A percentile compares a stretch with the other conserved stretches of the same genome.
phyloP scores from a whole-genome alignment of 768 basidiomycete species.

The Peribolospora baueri region DNA sequence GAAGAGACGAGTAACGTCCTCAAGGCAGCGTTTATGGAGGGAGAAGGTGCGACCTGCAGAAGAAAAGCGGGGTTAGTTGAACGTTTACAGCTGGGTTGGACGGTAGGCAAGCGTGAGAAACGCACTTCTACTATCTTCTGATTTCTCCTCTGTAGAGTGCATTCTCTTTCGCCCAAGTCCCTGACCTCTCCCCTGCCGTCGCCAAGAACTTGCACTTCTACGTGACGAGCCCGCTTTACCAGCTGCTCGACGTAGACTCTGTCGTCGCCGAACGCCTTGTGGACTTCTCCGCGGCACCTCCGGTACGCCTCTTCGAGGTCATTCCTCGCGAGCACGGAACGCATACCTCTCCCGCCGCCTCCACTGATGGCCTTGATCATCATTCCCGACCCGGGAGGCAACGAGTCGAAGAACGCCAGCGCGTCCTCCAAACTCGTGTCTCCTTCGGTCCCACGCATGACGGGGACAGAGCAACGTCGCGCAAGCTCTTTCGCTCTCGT shows the following conservation, averaged over 20 bases:
- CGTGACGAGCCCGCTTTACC: slow-evolving; percentile 5
- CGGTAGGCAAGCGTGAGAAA: too few species aligned
- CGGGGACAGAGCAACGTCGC: slow-evolving; percentile 18
- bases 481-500: slow-evolving; percentile 5
- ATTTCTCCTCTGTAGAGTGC: slow-evolving; percentile 36
- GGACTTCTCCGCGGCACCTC: not conserved
- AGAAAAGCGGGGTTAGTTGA: too few species aligned
- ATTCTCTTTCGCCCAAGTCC: slow-evolving; percentile 46
- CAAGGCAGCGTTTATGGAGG: too few species aligned
- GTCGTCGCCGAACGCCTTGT: slow-evolving; percentile 23
- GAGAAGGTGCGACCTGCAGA: too few species aligned
- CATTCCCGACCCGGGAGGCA: not conserved
- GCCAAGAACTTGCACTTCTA: slow-evolving; percentile 29
- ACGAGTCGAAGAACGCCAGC: slow-evolving; percentile 10
- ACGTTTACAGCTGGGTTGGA: too few species aligned
- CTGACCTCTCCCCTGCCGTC: slow-evolving; percentile 32
- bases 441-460: slow-evolving; percentile 28
- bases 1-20: too few species aligned
- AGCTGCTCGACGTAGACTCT: slow-evolving; percentile 37
- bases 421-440: slow-evolving; percentile 25
- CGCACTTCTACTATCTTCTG: slow-evolving; percentile 44
- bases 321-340: slow-evolving; percentile 26
- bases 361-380: slow-evolving; percentile 29
- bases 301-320: slow-evolving; percentile 23
- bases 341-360: slow-evolving; percentile 45